Evolutionary conservation across 371 early-diverging fungal genomes (phyloP), one percentile per base, ranked within the genome.

Genomic region (Syncephalastrum sp.): DNA sequence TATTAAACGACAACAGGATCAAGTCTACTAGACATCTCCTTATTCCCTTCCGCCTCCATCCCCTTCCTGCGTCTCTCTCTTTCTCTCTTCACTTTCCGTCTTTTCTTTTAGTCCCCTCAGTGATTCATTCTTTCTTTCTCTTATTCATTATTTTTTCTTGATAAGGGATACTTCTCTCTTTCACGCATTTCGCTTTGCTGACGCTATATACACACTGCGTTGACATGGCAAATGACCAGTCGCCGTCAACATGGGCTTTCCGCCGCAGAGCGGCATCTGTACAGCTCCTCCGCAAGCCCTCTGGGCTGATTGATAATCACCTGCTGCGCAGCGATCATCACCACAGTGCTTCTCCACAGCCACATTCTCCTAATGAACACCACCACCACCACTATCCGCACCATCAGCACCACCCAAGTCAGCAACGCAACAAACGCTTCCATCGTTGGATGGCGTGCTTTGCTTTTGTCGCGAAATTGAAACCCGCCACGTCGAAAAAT

Each of bases 371-470:
- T 7, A 0, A 27, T 14, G n/a, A 51, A n/a, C 17, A 33, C 12
- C 52, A 29, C 1, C 33, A n/a, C n/a, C 16, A 21, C 1, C 21
- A 52, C 12, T 10, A 21, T 0, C 51, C 33, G 5, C 17, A 51
- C 29, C 7, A 33, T 3, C 52, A 15, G 5, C 33, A n/a, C n/a
- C 16, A 52, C 12, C 38, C 38, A 8, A 33, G 10, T 12, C 38
- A 33, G 8, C 38, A 5, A 33, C 38, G 38, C 38, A 52, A 45
- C 25, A 63, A 53, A 54, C 53, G 54, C 5, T 58, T 63, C 41
- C 41, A 54, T 16, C 53, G 58, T 13, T 63, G 63, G 63, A 63
- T 58, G 19, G 57, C 63, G 43, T 63, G 63, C 17, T 63, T 63
- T 48, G 57, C 51, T 14, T 63, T 63, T 38, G 58, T 63, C 15